Conservation (phyloP, 2,329 filamentous ascomycete species). For the Colletotrichum tropicale region DNA sequence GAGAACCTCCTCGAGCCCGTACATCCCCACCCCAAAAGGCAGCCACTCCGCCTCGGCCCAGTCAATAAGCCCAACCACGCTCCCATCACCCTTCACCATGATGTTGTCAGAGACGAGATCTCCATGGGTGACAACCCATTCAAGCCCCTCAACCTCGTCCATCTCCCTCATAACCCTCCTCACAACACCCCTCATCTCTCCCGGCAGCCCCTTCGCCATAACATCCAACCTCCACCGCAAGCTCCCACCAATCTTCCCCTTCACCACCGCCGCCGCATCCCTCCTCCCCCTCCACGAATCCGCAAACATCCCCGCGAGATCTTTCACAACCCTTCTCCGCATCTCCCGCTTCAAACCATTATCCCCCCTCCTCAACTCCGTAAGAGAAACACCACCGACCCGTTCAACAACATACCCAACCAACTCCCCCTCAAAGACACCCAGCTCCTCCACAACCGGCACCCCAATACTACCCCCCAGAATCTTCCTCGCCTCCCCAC, state of each 20-base stretch:
- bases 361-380: slow-evolving; percentile 28
- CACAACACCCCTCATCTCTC: slow-evolving; percentile 28
- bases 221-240: slow-evolving; percentile 41
- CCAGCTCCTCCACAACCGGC: slow-evolving; percentile 43
- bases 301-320: slow-evolving; percentile 46
- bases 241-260: slow-evolving; percentile 43
- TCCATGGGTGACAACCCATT: slow-evolving; percentile 64
- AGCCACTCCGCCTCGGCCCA: slow-evolving; percentile 68
- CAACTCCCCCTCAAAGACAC: slow-evolving; percentile 31
- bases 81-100: slow-evolving; percentile 41
- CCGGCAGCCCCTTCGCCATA: slow-evolving; percentile 40
- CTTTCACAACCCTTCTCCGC: slow-evolving; percentile 37
- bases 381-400: slow-evolving; percentile 45
- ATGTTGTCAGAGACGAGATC: slow-evolving; percentile 65
- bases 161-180: slow-evolving; percentile 30
- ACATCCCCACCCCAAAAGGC: slow-evolving; percentile 64
- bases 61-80: slow-evolving; percentile 60
- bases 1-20: slow-evolving; percentile 65
- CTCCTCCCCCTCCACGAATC: slow-evolving; percentile 34
- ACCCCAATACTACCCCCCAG: slow-evolving; percentile 41
- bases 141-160: slow-evolving; percentile 43
- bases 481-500: slow-evolving; percentile 38
- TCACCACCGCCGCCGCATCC: slow-evolving; percentile 12
- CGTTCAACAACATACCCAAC: slow-evolving; percentile 46
- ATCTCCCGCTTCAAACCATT: background rate